A percentile compares a stretch with the other conserved stretches of the same genome.
Conservation (phyloP, 768 basidiomycete species). For the Leccinum incarnatum region DNA sequence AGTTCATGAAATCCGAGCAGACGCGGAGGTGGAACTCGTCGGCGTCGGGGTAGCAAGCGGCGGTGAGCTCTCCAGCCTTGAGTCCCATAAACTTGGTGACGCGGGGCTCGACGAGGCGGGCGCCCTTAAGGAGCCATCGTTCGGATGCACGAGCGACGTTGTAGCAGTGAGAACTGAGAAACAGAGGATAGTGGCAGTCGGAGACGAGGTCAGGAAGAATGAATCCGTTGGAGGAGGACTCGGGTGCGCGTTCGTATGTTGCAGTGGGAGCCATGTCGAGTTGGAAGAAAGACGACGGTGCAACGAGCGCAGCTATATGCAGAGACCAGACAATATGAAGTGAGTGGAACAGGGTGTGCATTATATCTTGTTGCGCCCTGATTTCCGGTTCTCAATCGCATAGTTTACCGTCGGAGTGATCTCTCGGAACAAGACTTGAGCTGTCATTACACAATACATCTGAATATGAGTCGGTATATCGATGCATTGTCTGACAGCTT, state of each 20-base stretch:
- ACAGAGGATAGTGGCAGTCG: constrained; percentile 38
- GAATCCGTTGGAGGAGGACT: constrained; percentile 24
- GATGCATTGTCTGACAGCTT: background rate
- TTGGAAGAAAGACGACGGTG: background rate
- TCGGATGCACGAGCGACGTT: constrained; percentile 38
- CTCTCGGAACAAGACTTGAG: background rate
- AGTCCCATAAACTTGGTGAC: constrained; percentile 48
- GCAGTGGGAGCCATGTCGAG: constrained; percentile 27
- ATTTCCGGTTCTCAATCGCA: background rate
- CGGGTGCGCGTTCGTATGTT: constrained; percentile 11
- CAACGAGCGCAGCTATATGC: background rate
- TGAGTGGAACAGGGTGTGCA: constrained; percentile 13
- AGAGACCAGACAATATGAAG: constrained; percentile 8
- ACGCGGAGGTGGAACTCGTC: constrained; percentile 58
- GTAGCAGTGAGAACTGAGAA: constrained; percentile 32
- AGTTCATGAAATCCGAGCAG: constrained; percentile 64
- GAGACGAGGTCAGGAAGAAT: constrained; percentile 42
- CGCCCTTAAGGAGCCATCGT: constrained; percentile 32
- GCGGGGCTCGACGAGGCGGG: constrained; percentile 30
- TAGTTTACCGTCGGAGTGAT: background rate
- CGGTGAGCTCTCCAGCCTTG: constrained; percentile 65
- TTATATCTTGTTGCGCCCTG: background rate
- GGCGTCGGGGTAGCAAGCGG: constrained; percentile 58
- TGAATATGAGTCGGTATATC: background rate
- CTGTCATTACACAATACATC: constrained; percentile 5